Percentiles rank a stretch among this genome's conserved stretches.
phyloP scores from a whole-genome alignment of 176 grass and related monocot species.

The Themeda triandra region DNA sequence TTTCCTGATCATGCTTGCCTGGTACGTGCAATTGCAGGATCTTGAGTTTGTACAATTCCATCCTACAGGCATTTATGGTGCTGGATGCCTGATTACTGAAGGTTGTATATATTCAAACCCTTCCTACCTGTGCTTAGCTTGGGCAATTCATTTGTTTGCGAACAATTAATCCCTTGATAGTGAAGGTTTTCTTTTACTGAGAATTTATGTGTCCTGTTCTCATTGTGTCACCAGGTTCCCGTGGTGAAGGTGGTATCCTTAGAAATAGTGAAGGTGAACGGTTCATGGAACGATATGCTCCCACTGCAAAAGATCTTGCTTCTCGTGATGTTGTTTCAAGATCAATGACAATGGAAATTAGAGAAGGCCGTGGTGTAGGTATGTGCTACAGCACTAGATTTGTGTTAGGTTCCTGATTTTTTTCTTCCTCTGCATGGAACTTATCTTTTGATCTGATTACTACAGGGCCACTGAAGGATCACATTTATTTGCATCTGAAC shows the following conservation, averaged over 20 bases:
- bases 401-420: not conserved
- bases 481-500: constrained; percentile 85
- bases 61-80: constrained; percentile 87
- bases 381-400: not conserved
- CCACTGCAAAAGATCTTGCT: constrained; percentile 82
- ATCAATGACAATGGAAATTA: constrained; percentile 91
- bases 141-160: not conserved
- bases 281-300: constrained; percentile 89
- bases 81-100: constrained; percentile 88
- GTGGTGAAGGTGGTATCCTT: constrained; percentile 91
- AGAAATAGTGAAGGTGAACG: constrained; percentile 86
- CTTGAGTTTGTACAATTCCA: constrained; percentile 99
- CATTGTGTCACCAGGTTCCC: constrained; percentile 50
- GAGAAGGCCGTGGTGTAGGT: constrained; percentile 88
- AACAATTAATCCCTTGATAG: not conserved
- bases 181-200: not conserved
- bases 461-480: constrained; percentile 84
- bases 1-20: constrained; percentile 27
- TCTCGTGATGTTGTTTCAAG: constrained; percentile 90
- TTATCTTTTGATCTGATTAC: constrained; percentile 29
- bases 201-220: not conserved
- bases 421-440: not conserved
- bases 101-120: constrained; percentile 34
- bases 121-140: constrained; percentile 5
- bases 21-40: constrained; percentile 59